Conservation (phyloP, 805 yeast species). For the Cyberlindnera subsufficiens region DNA sequence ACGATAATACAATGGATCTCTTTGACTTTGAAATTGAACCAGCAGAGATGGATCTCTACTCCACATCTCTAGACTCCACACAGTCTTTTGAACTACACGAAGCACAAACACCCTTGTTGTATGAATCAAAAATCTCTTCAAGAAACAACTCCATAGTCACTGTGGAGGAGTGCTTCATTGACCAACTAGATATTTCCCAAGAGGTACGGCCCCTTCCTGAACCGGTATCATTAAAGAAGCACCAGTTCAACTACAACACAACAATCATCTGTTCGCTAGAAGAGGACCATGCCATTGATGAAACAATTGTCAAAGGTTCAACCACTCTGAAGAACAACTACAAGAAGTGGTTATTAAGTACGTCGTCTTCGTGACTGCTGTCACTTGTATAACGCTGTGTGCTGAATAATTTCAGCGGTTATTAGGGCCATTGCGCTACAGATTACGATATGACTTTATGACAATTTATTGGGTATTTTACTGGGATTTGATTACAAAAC, state of each 20-base stretch:
- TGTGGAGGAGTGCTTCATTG: conserved; percentile 20
- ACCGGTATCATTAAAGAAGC: not conserved
- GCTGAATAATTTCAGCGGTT: too few species aligned
- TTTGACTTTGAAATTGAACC: conserved; percentile 11
- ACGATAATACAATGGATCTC: conserved; percentile 9
- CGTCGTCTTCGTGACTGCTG: not conserved
- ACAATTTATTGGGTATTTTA: too few species aligned
- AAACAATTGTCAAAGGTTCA: conserved; percentile 20
- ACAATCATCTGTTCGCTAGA: conserved; percentile 3
- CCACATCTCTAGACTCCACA: conserved; percentile 17
- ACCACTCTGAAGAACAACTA: conserved; percentile 21
- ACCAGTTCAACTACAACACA: not conserved
- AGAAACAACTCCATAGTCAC: conserved; percentile 12
- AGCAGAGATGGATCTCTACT: conserved; percentile 9
- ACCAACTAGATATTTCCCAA: conserved; percentile 13
- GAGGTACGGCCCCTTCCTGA: not conserved
- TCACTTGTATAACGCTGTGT: too few species aligned
- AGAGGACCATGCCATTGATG: conserved; percentile 9
- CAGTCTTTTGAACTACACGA: conserved; percentile 16
- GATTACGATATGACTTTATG: too few species aligned
- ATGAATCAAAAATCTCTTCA: conserved; percentile 20
- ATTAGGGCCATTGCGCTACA: too few species aligned
- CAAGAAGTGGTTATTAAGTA: conserved; percentile 19
- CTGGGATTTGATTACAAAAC: too few species aligned
- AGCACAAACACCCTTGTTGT: conserved; percentile 20